Evolutionary conservation across 176 grass and related monocot genomes (phyloP), one percentile per base, ranked within the genome.

Genomic region (Oryza coarctata): DNA sequence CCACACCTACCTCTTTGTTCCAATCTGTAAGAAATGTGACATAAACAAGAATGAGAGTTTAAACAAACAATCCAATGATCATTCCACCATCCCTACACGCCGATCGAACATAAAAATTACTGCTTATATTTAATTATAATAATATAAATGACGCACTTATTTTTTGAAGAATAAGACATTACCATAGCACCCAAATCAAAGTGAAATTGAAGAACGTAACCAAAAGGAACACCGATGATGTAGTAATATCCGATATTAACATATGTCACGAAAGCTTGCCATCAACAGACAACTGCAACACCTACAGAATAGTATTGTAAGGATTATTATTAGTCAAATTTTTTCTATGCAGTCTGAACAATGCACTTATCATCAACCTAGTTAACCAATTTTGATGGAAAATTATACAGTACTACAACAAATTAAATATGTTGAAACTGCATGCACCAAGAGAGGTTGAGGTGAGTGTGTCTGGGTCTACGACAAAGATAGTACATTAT

Each of bases 171-270:
- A 23, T 5, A 11, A 2, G 1, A 31, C 9, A n/a, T 40, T 75
- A 94, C 92, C 88, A 76, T 83, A 38, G 83, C 83, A 10, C 92
- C 92, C 3, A 88, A 40, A 28, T 73, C 79, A 88, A 84, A 91
- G 41, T 86, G 75, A 75, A 94, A 94, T 0, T 88, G 88, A 32
- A 94, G 86, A 29, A 94, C 43, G 60, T 62, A 57, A 3, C 79
- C 92, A 27, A 94, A 70, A 0, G 92, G 88, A 43, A 91, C 50
- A 9, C 92, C 92, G 17, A 94, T 62, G 74, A 83, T 34, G 52
- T 94, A 91, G 74, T 94, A 94, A 76, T 89, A 94, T 0, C 80
- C 81, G 11, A 94, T 62, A 81, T 94, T 94, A 36, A 91, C 92
- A 27, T 89, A 94, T 2, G 92, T 87, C 12, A 94, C 89, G 39